Evolutionary conservation across 2,329 filamentous ascomycete genomes (phyloP), one percentile per base, ranked within the genome.

Genomic region (Aspergillus puulaauensis): DNA sequence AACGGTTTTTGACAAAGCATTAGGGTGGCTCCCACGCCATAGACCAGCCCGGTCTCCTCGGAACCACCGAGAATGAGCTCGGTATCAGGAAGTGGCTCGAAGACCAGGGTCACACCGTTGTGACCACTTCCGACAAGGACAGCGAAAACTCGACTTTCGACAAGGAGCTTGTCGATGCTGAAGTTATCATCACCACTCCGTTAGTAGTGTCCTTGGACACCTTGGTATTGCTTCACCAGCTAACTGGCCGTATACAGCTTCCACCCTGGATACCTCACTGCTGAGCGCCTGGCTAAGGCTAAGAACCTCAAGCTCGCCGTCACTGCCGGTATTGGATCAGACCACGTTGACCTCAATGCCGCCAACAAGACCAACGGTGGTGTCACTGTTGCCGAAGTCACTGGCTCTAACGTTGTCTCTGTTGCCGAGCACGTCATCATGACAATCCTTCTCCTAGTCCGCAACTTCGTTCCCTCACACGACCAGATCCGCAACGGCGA

Each of bases 141-240:
- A 90, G 91, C 66, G 90, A 91, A 81, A 85, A 89, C 84, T 98
- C 93, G 61, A 90, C 84, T 67, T 98, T 99, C 68, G 95, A 98
- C 79, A 85, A 93, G 82, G 91, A 99, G 81, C 86, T 99, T 55
- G 92, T 95, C 61, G 95, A 98, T 74, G 92, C 95, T 62, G 95
- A 99, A 80, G 84, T 99, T 79, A 98, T 99, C 85, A 98, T 99
- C 80, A 99, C 95, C 68, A 99, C 95, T 58, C 95, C 95, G 90
- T 96, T 78, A 71, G 82, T 72, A 37, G 40, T 4, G 11, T 24
- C 31, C n/a, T 7, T 15, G 33, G 9, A 2, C 3, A 24, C 23
- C 15, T 24, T 24, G 39, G 2, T 17, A 17, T 35, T 15, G 9
- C 21, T 15, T 15, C 23, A 3, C 23, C 35, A 15, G 49, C 57